Evolutionary conservation across 23 red algal genomes (phyloP).

Genomic region (Gracilaria domingensis): DNA sequence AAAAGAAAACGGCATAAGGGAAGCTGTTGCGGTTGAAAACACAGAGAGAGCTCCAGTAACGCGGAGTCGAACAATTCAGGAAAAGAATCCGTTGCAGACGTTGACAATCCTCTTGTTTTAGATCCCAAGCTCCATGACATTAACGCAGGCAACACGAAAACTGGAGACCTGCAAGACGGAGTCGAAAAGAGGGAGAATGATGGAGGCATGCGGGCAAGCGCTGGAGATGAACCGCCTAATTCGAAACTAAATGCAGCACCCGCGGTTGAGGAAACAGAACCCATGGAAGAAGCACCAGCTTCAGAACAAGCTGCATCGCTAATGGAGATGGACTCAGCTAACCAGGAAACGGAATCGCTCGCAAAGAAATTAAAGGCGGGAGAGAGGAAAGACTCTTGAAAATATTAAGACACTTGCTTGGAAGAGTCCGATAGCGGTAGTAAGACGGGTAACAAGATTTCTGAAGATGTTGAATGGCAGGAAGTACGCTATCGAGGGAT

Average conservation of each 20-base stretch:
- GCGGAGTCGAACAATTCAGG: background rate
- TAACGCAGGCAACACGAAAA: background rate
- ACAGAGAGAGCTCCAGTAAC: background rate
- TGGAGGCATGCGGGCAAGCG: background rate
- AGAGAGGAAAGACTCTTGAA: background rate
- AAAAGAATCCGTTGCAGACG: background rate
- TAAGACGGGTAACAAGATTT: background rate
- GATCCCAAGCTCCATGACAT: background rate
- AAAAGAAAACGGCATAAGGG: background rate
- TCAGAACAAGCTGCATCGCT: background rate
- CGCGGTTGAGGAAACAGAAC: background rate
- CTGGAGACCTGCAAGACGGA: background rate
- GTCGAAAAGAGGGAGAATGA: background rate
- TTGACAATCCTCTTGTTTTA: background rate
- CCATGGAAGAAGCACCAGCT: background rate
- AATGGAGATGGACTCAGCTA: background rate
- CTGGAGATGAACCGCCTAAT: background rate
- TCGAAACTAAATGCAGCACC: background rate
- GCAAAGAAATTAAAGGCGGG: background rate
- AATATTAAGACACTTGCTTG: background rate
- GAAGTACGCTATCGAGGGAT: background rate
- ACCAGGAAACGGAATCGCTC: background rate
- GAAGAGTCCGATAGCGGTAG: background rate
- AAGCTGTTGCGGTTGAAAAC: background rate
- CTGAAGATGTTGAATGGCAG: slow-evolving; percentile 14